A percentile compares a stretch with the other conserved stretches of the same genome.
phyloP scores from a whole-genome alignment of 768 basidiomycete species.

The Chiua virens region DNA sequence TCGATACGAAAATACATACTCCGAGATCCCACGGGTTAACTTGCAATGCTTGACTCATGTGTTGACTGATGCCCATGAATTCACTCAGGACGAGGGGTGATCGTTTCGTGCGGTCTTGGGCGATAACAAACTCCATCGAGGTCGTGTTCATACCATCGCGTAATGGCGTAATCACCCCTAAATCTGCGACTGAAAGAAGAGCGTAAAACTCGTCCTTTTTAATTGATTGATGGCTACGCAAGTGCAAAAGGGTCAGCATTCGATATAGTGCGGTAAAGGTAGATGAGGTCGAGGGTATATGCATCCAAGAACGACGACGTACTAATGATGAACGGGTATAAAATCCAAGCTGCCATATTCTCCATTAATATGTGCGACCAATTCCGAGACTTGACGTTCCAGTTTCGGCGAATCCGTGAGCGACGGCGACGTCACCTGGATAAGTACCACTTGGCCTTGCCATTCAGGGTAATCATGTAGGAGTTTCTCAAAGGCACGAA shows the following conservation, averaged over 20 bases:
- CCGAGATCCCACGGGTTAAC: conserved; percentile 97
- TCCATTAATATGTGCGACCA: conserved; percentile 94
- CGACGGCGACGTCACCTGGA: conserved; percentile 86
- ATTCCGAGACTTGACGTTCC: conserved; percentile 89
- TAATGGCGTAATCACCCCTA: conserved; percentile 92
- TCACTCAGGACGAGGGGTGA: conserved; percentile 91
- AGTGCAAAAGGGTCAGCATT: not conserved
- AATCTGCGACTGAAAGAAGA: conserved; percentile 86
- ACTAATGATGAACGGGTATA: conserved; percentile 98
- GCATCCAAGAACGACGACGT: conserved; percentile 32
- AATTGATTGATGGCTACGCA: conserved; percentile 84
- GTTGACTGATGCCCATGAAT: conserved; percentile 96
- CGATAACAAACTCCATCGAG: conserved; percentile 96
- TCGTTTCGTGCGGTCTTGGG: conserved; percentile 81
- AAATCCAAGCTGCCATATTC: conserved; percentile 94
- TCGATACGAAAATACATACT: conserved; percentile 42
- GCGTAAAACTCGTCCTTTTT: conserved; percentile 99
- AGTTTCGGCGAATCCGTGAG: conserved; percentile 91
- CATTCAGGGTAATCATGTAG: conserved; percentile 93
- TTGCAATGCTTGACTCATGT: conserved; percentile 85
- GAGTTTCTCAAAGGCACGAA: conserved; percentile 94
- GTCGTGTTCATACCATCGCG: conserved; percentile 99
- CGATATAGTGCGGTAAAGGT: no score
- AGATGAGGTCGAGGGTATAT: no score
- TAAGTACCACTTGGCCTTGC: conserved; percentile 85